Evolutionary conservation across 306 rosid species (phyloP).

Genomic region (Medicago lupulina): DNA sequence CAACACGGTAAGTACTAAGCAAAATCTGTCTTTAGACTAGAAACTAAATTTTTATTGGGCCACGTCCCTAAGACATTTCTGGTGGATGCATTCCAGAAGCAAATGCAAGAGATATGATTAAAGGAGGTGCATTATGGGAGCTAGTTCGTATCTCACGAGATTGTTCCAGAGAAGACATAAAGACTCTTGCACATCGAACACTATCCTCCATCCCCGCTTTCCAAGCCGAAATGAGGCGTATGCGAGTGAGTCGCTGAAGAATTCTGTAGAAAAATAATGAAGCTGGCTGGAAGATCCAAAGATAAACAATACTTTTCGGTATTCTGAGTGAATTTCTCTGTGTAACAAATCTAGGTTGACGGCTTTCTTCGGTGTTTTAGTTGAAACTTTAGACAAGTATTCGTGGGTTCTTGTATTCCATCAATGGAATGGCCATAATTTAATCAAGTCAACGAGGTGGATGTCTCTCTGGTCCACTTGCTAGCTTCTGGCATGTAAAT

Average conservation of each 20-base stretch:
- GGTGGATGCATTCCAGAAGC: slow-evolving; percentile 66
- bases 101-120: slow-evolving; percentile 92
- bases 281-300: slow-evolving; percentile 32
- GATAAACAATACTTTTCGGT: slow-evolving; percentile 13
- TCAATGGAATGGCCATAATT: slow-evolving; percentile 36
- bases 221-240: slow-evolving; percentile 87
- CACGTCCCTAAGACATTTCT: slow-evolving; percentile 39
- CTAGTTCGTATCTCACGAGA: slow-evolving; percentile 87
- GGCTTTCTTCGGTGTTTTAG: slow-evolving; percentile 36
- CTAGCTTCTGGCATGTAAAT: slow-evolving; percentile 58
- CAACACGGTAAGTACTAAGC: slow-evolving; percentile 74
- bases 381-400: slow-evolving; percentile 37
- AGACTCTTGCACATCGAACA: slow-evolving; percentile 90
- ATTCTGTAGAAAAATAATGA: slow-evolving; percentile 25
- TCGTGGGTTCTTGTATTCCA: slow-evolving; percentile 33
- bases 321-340: slow-evolving; percentile 29
- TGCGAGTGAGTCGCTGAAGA: slow-evolving; percentile 57
- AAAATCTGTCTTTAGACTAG: slow-evolving; percentile 9
- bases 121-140: slow-evolving; percentile 94
- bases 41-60: slow-evolving; percentile 21
- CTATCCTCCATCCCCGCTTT: slow-evolving; percentile 78
- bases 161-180: slow-evolving; percentile 92
- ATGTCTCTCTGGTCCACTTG: slow-evolving; percentile 36
- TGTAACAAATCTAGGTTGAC: slow-evolving; percentile 24
- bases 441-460: slow-evolving; percentile 26